phyloP scores from a whole-genome alignment of 106 monocot genomes.

The Dioscorea zingiberensis region DNA sequence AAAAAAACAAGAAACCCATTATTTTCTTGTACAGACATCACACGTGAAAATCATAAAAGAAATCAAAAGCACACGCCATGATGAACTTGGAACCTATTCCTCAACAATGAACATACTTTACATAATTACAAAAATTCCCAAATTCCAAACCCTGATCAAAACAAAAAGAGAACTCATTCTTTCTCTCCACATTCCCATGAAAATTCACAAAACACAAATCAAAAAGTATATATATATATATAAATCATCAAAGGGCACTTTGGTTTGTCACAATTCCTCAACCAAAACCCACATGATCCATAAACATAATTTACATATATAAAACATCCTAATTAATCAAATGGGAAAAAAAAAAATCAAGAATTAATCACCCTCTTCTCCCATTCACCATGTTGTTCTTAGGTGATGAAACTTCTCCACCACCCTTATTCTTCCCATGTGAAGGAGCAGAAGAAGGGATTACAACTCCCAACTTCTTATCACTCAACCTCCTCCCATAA shows the following conservation, averaged over 20 bases:
- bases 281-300: neutral
- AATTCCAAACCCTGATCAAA: no score
- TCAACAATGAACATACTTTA: no score
- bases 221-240: neutral
- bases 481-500: slow-evolving; percentile 12
- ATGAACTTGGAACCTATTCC: no score
- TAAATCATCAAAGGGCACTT: neutral
- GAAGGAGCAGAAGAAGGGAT: neutral
- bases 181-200: neutral
- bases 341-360: neutral
- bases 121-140: no score
- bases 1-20: no score
- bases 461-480: slow-evolving; percentile 8
- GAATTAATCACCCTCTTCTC: neutral
- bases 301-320: slow-evolving; percentile 3
- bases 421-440: neutral
- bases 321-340: slow-evolving; percentile 1
- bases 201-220: neutral
- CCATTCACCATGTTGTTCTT: neutral
- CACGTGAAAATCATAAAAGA: no score
- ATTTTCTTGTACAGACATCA: no score
- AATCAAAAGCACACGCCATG: no score
- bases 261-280: neutral
- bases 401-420: slow-evolving; percentile 6
- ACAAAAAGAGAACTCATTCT: neutral